These are phyloP conservation scores for Pisolithus marmoratus DNA, from an alignment of 768 basidiomycete species.

Conservation along the genomic window DNA sequence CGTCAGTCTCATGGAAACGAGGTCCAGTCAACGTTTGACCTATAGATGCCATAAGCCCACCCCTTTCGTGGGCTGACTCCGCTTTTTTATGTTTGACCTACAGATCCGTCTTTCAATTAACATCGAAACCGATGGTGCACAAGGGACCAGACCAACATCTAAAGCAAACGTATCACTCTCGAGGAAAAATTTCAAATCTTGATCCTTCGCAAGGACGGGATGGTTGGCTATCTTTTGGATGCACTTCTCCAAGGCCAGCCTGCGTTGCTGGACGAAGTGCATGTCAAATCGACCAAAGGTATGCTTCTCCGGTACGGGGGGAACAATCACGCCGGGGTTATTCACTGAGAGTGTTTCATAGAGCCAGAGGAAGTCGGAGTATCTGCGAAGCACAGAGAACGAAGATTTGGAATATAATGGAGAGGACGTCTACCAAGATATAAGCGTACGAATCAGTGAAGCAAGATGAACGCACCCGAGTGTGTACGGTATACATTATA, in stretches of 20 bases:
- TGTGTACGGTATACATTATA: conserved; percentile 96
- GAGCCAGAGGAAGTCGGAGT: conserved; percentile 96
- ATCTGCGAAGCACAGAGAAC: conserved; percentile 94
- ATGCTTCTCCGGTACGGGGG: conserved; percentile 94
- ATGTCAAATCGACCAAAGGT: conserved; percentile 91
- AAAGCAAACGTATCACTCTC: conserved; percentile 89
- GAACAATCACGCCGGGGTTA: conserved; percentile 96
- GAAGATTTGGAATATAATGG: conserved; percentile 74
- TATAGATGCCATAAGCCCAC: conserved; percentile 79
- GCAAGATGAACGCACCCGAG: conserved; percentile 46
- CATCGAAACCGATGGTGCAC: neutral
- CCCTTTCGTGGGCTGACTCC: conserved; percentile 69
- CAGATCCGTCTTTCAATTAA: neutral
- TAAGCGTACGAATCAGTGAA: neutral
- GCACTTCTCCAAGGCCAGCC: conserved; percentile 81
- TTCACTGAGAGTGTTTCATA: conserved; percentile 83
- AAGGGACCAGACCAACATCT: conserved; percentile 54
- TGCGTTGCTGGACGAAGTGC: conserved; percentile 82
- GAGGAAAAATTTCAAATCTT: conserved; percentile 84
- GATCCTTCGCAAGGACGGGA: conserved; percentile 81
- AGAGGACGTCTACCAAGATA: conserved; percentile 64
- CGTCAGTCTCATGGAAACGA: conserved; percentile 84
- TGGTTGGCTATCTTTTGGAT: conserved; percentile 92
- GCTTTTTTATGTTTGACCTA: conserved; percentile 87
- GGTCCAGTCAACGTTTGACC: conserved; percentile 76